These are phyloP conservation scores for Leptomonas pyrrhocoris DNA, from an alignment of 208 protist genomes.

Conservation along the genomic window DNA sequence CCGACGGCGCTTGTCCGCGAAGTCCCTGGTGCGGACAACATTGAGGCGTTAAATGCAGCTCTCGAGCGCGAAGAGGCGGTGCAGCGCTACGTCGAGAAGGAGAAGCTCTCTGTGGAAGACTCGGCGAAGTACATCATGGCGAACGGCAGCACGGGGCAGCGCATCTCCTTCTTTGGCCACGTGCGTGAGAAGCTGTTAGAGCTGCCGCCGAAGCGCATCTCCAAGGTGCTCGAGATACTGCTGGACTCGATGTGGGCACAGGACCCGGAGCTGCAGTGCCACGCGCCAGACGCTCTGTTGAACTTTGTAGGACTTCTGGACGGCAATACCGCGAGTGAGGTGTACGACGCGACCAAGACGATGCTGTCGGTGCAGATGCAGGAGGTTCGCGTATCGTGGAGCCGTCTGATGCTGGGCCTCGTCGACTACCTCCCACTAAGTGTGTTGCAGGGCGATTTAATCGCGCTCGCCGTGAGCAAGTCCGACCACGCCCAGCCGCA, in stretches of 20 bases:
- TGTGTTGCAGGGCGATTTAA: conserved; percentile 68
- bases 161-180: conserved; percentile 80
- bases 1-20: conserved; percentile 88
- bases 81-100: conserved; percentile 87
- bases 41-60: conserved; percentile 83
- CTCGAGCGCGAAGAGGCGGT: conserved; percentile 89
- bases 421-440: conserved; percentile 57
- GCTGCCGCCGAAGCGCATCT: conserved; percentile 54
- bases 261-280: conserved; percentile 87
- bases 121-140: conserved; percentile 87
- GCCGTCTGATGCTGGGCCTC: conserved; percentile 70
- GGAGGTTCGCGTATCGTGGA: conserved; percentile 81
- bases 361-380: conserved; percentile 90
- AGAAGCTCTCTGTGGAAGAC: conserved; percentile 85
- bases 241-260: conserved; percentile 89
- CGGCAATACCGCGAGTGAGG: conserved; percentile 49
- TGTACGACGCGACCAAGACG: conserved; percentile 82
- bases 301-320: conserved; percentile 66
- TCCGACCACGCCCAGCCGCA: conserved; percentile 85
- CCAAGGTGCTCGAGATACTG: conserved; percentile 74
- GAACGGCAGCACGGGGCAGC: conserved; percentile 89
- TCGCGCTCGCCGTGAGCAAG: conserved; percentile 80
- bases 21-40: conserved; percentile 82
- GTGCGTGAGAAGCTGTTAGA: conserved; percentile 66
- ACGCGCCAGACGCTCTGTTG: conserved; percentile 64